These are phyloP conservation scores for Barbatosphaeria neglecta DNA, from an alignment of 495 filamentous ascomycete genomes.

Conservation along the genomic window DNA sequence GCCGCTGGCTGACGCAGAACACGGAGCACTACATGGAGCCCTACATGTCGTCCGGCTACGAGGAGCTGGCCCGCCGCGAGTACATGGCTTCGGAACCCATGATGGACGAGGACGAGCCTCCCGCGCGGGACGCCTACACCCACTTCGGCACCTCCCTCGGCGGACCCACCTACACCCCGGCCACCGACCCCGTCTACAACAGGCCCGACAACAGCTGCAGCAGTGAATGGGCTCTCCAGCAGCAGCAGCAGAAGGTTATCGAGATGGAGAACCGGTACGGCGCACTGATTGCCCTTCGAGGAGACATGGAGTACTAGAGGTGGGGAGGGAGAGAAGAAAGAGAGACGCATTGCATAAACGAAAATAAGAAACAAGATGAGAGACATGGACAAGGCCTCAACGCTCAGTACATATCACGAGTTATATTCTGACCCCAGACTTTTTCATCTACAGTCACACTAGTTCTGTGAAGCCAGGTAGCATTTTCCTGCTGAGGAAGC, in stretches of 20 bases:
- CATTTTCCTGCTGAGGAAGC: neutral
- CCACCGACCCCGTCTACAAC: constrained; percentile 53
- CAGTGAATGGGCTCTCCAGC: constrained; percentile 30
- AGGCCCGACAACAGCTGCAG: constrained; percentile 14
- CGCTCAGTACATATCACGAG: neutral
- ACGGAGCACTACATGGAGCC: constrained; percentile 38
- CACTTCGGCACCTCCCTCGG: constrained; percentile 22
- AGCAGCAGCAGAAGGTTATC: constrained; percentile 29
- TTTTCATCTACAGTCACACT: too few species aligned
- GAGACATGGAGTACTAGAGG: constrained; percentile 17
- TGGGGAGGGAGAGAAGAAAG: neutral
- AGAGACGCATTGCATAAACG: neutral
- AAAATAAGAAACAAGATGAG: neutral
- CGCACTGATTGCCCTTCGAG: constrained; percentile 30
- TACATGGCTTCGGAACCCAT: constrained; percentile 32
- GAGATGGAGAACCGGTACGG: constrained; percentile 52
- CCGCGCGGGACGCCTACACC: constrained; percentile 20
- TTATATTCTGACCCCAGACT: too few species aligned
- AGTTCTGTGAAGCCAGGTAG: too few species aligned
- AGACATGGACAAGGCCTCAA: neutral
- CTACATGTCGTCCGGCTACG: constrained; percentile 62
- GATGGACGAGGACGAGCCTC: constrained; percentile 22
- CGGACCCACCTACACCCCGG: constrained; percentile 38
- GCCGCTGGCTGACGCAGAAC: constrained; percentile 28
- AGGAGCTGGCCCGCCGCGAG: constrained; percentile 38